Evolutionary conservation across 192 early-diverging fungal species (phyloP), one percentile per base, ranked within the genome.

Genomic region (Geranomyces michiganensis): DNA sequence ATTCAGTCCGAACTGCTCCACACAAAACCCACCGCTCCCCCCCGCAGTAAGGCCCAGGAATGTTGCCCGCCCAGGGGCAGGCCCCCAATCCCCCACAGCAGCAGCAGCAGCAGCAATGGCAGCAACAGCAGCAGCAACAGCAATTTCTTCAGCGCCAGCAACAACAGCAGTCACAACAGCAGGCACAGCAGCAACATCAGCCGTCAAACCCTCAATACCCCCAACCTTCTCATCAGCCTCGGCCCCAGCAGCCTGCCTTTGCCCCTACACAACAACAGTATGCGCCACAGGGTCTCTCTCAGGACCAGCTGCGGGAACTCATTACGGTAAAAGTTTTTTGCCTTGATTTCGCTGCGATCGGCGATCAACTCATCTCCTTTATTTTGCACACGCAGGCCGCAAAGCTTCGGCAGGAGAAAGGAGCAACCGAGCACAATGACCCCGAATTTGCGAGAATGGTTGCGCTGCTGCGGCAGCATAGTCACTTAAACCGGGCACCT

Each of bases 351-450:
- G 12, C 8, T n/a, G 26, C 12, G 26, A 58, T 24, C 56, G 17
- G 9, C 14, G 17, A 12, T 10, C 10, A 29, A 27, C 58, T 60
- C 58, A 27, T 27, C 58, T 33, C 7, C 44, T 1, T 46, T 19
- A 4, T 44, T 12, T 17, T 29, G n/a, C 36, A 41, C 36, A 7
- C 9, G 1, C 53, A 83, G 78, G 58, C 55, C 22, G 76, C 76
- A 5, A 82, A 87, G 64, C 64, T 73, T 26, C 65, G 90, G 78
- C 85, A 91, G 65, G 72, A 80, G 12, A 79, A 76, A 14, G 92
- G 93, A 17, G 88, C 90, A 17, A 94, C 87, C 12, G 92, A 96
- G 82, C 84, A 85, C 46, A 92, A 86, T 71, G 88, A 88, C 68
- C 81, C 82, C 17, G 91, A 94, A 70, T 91, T 84, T 69, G 92